Conservation (phyloP, 1,284 basidiomycete genomes). For the Erythrobasidium hasegawianum region DNA sequence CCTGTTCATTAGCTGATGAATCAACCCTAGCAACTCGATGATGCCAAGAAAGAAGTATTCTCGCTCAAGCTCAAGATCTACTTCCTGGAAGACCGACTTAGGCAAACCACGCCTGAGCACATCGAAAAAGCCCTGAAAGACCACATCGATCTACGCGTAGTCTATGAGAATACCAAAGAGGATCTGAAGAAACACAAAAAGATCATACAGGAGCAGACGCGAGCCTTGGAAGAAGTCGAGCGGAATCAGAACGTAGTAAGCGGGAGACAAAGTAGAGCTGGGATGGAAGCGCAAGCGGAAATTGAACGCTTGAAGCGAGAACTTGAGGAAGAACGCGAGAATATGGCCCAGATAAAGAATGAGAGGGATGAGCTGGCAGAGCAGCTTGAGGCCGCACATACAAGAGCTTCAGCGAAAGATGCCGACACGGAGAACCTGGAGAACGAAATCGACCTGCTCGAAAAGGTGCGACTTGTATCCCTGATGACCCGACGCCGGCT, state of each 20-base stretch:
- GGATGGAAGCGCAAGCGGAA: conserved; percentile 40
- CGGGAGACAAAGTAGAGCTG: conserved; percentile 43
- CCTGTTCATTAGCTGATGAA: background rate
- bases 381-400: conserved; percentile 57
- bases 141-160: conserved; percentile 88
- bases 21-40: conserved; percentile 72
- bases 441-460: conserved; percentile 51
- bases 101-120: conserved; percentile 79
- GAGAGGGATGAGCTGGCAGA: conserved; percentile 37
- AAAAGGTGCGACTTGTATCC: conserved; percentile 56
- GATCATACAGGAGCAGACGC: conserved; percentile 74
- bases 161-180: conserved; percentile 82
- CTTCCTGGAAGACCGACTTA: conserved; percentile 81
- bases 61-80: conserved; percentile 89
- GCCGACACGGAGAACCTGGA: conserved; percentile 35
- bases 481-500: background rate
- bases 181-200: conserved; percentile 91
- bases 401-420: conserved; percentile 55
- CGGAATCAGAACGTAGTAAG: conserved; percentile 52
- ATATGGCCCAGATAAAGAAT: conserved; percentile 43
- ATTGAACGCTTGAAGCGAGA: conserved; percentile 56
- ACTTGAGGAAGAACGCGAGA: conserved; percentile 66
- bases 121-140: conserved; percentile 86
- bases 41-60: conserved; percentile 91
- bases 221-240: conserved; percentile 69